A percentile compares a stretch with the other conserved stretches of the same genome.
Conservation (phyloP, 176 grass and related monocot species). For the Zoysia pacifica region DNA sequence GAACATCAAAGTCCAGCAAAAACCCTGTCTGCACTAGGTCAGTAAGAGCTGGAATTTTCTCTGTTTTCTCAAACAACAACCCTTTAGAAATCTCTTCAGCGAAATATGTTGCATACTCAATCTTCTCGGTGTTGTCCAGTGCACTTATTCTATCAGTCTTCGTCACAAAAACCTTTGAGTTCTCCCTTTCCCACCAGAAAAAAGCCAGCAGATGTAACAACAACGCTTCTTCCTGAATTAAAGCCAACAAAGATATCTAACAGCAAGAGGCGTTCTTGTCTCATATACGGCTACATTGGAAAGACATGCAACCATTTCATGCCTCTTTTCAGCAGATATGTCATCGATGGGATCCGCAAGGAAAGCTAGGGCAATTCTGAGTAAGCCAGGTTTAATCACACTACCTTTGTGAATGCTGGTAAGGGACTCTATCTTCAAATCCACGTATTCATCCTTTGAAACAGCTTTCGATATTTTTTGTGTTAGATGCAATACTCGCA, state of each 20-base stretch:
- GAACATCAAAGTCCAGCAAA: conserved; percentile 58
- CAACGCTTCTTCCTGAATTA: conserved; percentile 16
- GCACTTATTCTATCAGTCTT: not conserved
- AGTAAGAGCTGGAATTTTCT: conserved; percentile 38
- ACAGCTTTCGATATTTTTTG: conserved; percentile 16
- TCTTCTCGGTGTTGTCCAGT: conserved; percentile 8
- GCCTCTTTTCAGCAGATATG: conserved; percentile 35
- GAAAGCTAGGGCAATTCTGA: conserved; percentile 24
- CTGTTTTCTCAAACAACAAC: conserved; percentile 50
- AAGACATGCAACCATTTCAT: conserved; percentile 35
- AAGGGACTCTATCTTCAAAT: not conserved
- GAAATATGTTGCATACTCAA: conserved; percentile 45
- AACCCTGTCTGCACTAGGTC: conserved; percentile 44
- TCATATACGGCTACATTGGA: conserved; percentile 4
- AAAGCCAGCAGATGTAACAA: conserved; percentile 23
- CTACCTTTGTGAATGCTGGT: not conserved
- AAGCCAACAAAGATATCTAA: conserved; percentile 33
- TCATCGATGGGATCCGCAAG: conserved; percentile 10
- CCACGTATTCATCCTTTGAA: conserved; percentile 26
- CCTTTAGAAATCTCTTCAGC: conserved; percentile 54
- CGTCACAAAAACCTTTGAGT: conserved; percentile 26
- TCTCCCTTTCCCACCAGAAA: conserved; percentile 63
- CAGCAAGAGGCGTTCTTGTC: conserved; percentile 25
- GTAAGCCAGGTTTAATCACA: conserved; percentile 8
- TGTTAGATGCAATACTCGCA: no score